Evolutionary conservation across 768 basidiomycete genomes (phyloP).

Genomic region (Baorangia bicolor): DNA sequence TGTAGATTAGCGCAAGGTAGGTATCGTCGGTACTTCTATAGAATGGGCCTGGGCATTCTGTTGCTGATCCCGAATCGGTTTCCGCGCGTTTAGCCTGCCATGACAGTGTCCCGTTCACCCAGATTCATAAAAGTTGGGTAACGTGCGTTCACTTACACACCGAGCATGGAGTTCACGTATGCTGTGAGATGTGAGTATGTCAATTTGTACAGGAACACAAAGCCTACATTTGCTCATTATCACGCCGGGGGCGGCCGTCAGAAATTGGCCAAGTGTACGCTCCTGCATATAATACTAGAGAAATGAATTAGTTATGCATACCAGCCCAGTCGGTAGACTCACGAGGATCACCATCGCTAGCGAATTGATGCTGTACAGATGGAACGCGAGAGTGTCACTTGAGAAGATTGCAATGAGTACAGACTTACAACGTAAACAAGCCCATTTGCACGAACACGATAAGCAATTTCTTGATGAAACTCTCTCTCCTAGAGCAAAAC

Average conservation of each 20-base stretch:
- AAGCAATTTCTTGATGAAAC: constrained; percentile 6
- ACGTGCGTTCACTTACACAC: constrained; percentile 10
- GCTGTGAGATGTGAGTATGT: constrained; percentile 4
- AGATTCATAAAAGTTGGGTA: not conserved
- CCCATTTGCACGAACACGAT: constrained; percentile 13
- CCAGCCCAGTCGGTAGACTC: not conserved
- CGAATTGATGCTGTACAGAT: constrained; percentile 6
- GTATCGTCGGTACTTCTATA: constrained; percentile 8
- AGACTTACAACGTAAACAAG: constrained; percentile 15
- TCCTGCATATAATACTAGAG: constrained; percentile 11
- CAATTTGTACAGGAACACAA: not conserved
- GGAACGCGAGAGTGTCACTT: not conserved
- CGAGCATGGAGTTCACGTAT: constrained; percentile 25
- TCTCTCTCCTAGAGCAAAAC: not conserved
- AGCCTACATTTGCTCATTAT: constrained; percentile 16
- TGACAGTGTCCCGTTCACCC: not conserved
- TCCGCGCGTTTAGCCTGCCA: constrained; percentile 9
- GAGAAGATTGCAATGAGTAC: not conserved
- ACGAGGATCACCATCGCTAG: constrained; percentile 13
- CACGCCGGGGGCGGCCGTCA: constrained; percentile 6
- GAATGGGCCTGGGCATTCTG: not conserved
- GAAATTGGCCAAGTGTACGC: not conserved
- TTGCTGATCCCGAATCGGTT: constrained; percentile 16
- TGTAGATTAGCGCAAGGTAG: not conserved
- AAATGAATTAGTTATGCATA: not conserved